These are phyloP conservation scores for Geranium brycei DNA, from an alignment of 345 rosid genomes.

Conservation along the genomic window DNA sequence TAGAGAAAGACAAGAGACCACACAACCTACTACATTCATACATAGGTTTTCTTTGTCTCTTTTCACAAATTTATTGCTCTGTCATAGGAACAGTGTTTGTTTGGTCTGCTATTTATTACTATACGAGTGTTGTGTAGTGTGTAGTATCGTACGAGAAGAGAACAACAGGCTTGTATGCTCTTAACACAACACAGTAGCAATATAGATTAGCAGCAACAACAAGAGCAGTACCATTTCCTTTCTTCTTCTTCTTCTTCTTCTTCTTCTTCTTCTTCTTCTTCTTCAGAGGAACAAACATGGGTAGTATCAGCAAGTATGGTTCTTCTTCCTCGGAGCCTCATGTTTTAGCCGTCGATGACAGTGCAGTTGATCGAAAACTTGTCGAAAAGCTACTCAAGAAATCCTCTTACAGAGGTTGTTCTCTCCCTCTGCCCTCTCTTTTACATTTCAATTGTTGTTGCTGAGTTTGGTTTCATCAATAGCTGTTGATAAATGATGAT, in stretches of 20 bases:
- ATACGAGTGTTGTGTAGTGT: not conserved
- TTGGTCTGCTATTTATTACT: too few species aligned
- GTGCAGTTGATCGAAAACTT: constrained; percentile 51
- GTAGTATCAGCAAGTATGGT: not conserved
- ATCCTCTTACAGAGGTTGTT: constrained; percentile 61
- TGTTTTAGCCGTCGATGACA: constrained; percentile 83
- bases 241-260: not conserved
- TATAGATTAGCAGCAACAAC: too few species aligned
- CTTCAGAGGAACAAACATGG: constrained; percentile 8
- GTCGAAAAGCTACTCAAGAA: constrained; percentile 52
- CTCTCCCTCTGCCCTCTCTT: not conserved
- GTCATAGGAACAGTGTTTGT: not conserved
- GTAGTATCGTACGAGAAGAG: too few species aligned
- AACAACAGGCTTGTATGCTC: too few species aligned
- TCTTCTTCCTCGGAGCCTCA: constrained; percentile 34
- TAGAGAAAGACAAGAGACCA: too few species aligned
- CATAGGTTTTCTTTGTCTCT: too few species aligned
- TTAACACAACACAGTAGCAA: too few species aligned
- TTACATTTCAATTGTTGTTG: not conserved
- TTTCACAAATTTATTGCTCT: not conserved
- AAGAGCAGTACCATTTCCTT: too few species aligned
- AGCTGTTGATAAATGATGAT: too few species aligned
- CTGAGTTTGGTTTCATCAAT: not conserved
- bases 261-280: constrained; percentile 12
- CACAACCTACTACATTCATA: too few species aligned